Evolutionary conservation across 2,329 filamentous ascomycete genomes (phyloP).

Genomic region (Verticillium tricorpus): DNA sequence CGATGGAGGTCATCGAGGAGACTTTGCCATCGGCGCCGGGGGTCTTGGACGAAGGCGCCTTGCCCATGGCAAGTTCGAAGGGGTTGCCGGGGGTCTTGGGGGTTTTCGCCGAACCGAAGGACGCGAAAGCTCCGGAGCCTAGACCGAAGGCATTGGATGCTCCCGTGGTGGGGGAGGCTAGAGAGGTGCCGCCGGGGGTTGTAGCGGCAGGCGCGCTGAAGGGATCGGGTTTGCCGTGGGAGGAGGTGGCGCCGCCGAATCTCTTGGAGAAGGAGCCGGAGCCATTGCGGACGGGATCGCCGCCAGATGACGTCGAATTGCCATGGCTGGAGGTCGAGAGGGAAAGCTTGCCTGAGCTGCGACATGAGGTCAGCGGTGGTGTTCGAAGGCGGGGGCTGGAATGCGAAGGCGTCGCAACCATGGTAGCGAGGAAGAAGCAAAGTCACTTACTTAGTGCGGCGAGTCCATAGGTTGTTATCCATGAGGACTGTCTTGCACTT

Average conservation of each 20-base stretch:
- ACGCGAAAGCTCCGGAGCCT: conserved; percentile 92
- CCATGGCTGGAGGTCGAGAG: conserved; percentile 68
- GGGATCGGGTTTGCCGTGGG: conserved; percentile 72
- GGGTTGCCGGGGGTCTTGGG: conserved; percentile 79
- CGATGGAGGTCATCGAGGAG: conserved; percentile 40
- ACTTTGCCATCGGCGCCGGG: conserved; percentile 37
- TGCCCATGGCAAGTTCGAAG: conserved; percentile 68
- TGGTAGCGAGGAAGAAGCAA: neutral
- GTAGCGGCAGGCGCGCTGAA: conserved; percentile 65
- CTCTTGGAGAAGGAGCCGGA: conserved; percentile 63
- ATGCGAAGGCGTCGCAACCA: conserved; percentile 4
- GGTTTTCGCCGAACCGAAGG: conserved; percentile 84
- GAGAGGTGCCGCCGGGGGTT: conserved; percentile 61
- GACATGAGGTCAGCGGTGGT: conserved; percentile 15
- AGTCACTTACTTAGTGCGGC: conserved; percentile 70
- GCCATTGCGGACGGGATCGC: conserved; percentile 56
- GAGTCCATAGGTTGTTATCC: conserved; percentile 70
- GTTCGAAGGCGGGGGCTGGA: conserved; percentile 11
- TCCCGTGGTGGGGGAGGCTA: conserved; percentile 70
- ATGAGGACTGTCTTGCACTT: conserved; percentile 37
- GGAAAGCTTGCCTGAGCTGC: conserved; percentile 83
- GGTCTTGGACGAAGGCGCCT: conserved; percentile 20
- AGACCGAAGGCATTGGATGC: conserved; percentile 89
- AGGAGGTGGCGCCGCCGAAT: conserved; percentile 67
- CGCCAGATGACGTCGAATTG: conserved; percentile 46